A percentile compares a stretch with the other conserved stretches of the same genome.
Evolutionary conservation across 257 asterid genomes (phyloP).

Genomic region (Solanum sitiens): DNA sequence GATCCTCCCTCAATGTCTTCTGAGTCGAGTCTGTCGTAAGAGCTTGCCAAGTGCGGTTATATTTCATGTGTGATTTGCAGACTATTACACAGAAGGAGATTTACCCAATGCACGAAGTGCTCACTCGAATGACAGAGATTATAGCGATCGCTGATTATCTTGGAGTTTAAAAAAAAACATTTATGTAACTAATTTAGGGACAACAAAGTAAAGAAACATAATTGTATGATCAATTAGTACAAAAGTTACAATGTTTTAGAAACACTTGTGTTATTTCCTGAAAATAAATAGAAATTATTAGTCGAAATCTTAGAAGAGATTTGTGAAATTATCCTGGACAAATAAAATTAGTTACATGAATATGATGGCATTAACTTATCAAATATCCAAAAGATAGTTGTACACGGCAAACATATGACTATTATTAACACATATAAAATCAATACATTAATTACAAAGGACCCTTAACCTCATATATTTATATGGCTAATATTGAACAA

Average conservation of each 20-base stretch:
- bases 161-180: no score
- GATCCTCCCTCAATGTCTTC: accelerated
- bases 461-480: neutral
- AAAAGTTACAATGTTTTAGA: neutral
- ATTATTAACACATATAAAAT: neutral
- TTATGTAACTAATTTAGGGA: neutral
- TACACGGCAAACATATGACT: neutral
- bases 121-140: no score
- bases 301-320: neutral
- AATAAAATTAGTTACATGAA: neutral
- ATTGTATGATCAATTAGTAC: neutral
- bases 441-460: neutral
- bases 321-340: neutral
- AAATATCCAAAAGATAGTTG: neutral
- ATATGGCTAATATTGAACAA: neutral
- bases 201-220: neutral
- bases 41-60: no score
- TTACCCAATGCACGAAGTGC: no score
- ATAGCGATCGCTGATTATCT: accelerated
- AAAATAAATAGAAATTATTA: no score
- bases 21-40: no score
- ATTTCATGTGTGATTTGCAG: no score
- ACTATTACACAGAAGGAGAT: no score
- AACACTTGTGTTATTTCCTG: neutral
- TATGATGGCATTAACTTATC: neutral